A percentile compares a stretch with the other conserved stretches of the same genome.
Conservation (phyloP, 1,284 basidiomycete species). For the Xanthoconium separans region DNA sequence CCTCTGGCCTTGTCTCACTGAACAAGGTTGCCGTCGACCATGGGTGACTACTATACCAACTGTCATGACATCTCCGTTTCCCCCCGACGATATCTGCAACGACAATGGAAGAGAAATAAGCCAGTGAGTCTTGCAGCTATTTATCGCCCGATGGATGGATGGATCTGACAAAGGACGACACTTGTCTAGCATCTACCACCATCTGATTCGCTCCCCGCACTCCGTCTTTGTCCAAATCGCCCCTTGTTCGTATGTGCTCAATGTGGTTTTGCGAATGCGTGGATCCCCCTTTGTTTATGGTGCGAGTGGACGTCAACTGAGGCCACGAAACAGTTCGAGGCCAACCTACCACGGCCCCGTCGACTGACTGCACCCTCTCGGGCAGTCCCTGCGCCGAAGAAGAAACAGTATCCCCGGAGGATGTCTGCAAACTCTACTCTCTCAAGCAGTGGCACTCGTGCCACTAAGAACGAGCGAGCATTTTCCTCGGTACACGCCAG, state of each 20-base stretch:
- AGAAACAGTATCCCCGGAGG: conserved; percentile 9
- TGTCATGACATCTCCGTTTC: conserved; percentile 18
- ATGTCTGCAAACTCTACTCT: conserved; percentile 22
- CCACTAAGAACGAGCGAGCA: conserved; percentile 20
- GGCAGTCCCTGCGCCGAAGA: conserved; percentile 22
- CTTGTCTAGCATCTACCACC: conserved; percentile 41
- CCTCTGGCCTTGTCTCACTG: background rate
- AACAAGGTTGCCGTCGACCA: conserved; percentile 2
- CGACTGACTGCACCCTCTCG: conserved; percentile 39
- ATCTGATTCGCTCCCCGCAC: conserved; percentile 51
- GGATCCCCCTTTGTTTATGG: conserved; percentile 56
- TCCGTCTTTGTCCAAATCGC: conserved; percentile 46
- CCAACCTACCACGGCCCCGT: conserved; percentile 33
- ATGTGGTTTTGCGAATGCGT: conserved; percentile 52
- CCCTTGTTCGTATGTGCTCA: conserved; percentile 48
- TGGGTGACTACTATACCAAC: conserved; percentile 11
- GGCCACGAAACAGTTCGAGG: conserved; percentile 39
- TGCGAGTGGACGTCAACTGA: conserved; percentile 49
- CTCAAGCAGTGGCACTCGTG: conserved; percentile 22
- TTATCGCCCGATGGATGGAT: conserved; percentile 9
- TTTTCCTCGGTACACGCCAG: conserved; percentile 4
- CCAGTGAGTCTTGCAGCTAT: conserved; percentile 23
- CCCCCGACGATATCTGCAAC: conserved; percentile 32
- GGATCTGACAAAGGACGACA: conserved; percentile 11
- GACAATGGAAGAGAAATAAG: conserved; percentile 38